Percentiles rank a stretch among this genome's conserved stretches.
phyloP scores from a whole-genome alignment of 2,329 filamentous ascomycete species.

The Hymenoscyphus fraxineus region DNA sequence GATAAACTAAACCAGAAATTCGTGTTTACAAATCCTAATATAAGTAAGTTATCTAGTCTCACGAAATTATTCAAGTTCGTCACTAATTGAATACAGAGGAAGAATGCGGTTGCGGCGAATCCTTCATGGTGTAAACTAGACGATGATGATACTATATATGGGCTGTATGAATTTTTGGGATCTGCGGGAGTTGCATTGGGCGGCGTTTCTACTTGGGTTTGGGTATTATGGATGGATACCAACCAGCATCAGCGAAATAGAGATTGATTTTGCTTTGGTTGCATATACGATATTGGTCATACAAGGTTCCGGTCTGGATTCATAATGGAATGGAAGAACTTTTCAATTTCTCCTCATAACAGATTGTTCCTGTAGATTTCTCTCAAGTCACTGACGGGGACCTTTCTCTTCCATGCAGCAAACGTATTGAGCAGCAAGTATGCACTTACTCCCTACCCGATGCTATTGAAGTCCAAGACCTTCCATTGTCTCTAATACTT shows the following conservation, averaged over 20 bases:
- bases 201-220: neutral
- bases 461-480: neutral
- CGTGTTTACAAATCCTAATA: slow-evolving; percentile 95
- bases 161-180: neutral
- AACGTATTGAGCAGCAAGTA: too few relatives aligned
- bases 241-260: neutral
- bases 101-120: slow-evolving; percentile 93
- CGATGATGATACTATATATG: slow-evolving; percentile 1
- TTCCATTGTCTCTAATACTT: slow-evolving; percentile 22
- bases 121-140: slow-evolving; percentile 70
- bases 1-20: slow-evolving; percentile 91
- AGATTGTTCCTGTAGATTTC: neutral
- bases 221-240: neutral
- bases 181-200: neutral
- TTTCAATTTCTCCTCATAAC: neutral
- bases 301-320: neutral
- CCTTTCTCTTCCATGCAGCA: neutral
- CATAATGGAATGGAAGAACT: neutral
- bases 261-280: neutral
- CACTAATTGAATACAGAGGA: slow-evolving; percentile 63
- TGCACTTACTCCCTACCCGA: too few relatives aligned
- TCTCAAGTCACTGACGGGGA: neutral
- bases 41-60: slow-evolving; percentile 64
- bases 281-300: neutral
- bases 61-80: neutral